phyloP scores from a whole-genome alignment of 2,329 filamentous ascomycete species.

The Penicillium digitatum region DNA sequence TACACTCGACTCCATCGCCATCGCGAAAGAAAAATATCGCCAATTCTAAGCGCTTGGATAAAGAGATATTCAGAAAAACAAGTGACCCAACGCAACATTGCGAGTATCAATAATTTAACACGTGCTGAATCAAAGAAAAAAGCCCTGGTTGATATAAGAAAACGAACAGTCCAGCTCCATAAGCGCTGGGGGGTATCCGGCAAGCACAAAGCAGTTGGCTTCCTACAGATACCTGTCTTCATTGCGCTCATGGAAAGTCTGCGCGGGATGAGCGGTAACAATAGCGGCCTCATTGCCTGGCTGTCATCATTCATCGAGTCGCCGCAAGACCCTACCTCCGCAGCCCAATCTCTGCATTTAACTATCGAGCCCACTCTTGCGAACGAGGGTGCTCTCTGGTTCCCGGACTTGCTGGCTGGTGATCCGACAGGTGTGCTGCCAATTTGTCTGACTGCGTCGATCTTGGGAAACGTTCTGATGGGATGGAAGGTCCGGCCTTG shows the following conservation, averaged over 20 bases:
- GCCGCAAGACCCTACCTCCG: slow-evolving; percentile 7
- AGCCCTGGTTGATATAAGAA: slow-evolving; percentile 14
- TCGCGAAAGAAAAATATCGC: slow-evolving; percentile 43
- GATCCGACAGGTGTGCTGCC: slow-evolving; percentile 53
- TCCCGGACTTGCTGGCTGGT: slow-evolving; percentile 52
- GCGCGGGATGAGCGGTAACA: slow-evolving; percentile 46
- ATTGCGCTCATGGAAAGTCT: slow-evolving; percentile 47
- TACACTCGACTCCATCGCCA: slow-evolving; percentile 40
- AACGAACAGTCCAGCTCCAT: slow-evolving; percentile 29
- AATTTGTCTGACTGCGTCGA: slow-evolving; percentile 46
- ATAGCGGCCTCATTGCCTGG: slow-evolving; percentile 41
- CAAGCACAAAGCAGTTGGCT: slow-evolving; percentile 32
- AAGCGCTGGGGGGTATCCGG: slow-evolving; percentile 32
- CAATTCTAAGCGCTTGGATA: slow-evolving; percentile 41
- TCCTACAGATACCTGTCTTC: slow-evolving; percentile 47
- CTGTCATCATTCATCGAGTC: slow-evolving; percentile 29
- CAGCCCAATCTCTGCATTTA: slow-evolving; percentile 23
- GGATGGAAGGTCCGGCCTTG: slow-evolving; percentile 28
- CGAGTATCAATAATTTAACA: neutral
- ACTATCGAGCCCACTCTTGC: slow-evolving; percentile 49
- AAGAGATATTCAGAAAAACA: slow-evolving; percentile 15
- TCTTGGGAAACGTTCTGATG: slow-evolving; percentile 47
- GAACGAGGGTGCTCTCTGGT: slow-evolving; percentile 59
- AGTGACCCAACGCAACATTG: accelerated
- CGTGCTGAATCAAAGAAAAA: slow-evolving; percentile 14